A percentile compares a stretch with the other conserved stretches of the same genome.
These are phyloP conservation scores for Ceratocystis harringtonii DNA, from an alignment of 2,329 filamentous ascomycete species.

Conservation along the genomic window DNA sequence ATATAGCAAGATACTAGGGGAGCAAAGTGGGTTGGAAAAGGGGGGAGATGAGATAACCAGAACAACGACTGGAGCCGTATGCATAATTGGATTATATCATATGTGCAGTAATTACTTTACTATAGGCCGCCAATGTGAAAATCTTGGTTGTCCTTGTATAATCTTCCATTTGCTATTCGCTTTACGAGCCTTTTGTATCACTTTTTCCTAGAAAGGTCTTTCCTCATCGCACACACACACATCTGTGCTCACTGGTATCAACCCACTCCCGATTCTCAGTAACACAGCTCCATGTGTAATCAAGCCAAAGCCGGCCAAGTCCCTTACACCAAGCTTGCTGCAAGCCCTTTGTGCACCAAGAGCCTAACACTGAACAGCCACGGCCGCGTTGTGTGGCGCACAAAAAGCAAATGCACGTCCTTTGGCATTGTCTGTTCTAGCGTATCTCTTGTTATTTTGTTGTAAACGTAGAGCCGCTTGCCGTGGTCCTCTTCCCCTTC, in stretches of 20 bases:
- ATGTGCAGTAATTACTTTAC: too few species aligned
- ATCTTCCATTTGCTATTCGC: too few species aligned
- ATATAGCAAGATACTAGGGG: background rate
- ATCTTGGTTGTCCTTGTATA: too few species aligned
- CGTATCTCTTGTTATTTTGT: background rate
- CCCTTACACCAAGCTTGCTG: background rate
- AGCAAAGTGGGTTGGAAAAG: background rate
- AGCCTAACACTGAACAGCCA: background rate
- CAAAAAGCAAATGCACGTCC: background rate
- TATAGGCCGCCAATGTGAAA: too few species aligned
- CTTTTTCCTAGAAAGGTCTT: too few species aligned
- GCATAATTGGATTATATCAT: too few species aligned
- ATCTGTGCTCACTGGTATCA: too few species aligned
- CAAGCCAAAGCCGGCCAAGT: background rate
- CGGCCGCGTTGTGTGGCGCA: background rate
- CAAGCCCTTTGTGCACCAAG: background rate
- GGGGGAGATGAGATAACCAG: background rate
- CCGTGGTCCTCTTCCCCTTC: background rate
- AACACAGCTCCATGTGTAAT: too few species aligned
- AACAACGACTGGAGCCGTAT: too few species aligned
- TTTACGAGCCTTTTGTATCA: too few species aligned
- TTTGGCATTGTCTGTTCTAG: background rate
- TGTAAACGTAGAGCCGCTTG: background rate
- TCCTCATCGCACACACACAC: too few species aligned
- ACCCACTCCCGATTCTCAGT: too few species aligned